Base-by-base conservation (phyloP, 768 basidiomycete genomes). In the Termitomyces sp. region DNA sequence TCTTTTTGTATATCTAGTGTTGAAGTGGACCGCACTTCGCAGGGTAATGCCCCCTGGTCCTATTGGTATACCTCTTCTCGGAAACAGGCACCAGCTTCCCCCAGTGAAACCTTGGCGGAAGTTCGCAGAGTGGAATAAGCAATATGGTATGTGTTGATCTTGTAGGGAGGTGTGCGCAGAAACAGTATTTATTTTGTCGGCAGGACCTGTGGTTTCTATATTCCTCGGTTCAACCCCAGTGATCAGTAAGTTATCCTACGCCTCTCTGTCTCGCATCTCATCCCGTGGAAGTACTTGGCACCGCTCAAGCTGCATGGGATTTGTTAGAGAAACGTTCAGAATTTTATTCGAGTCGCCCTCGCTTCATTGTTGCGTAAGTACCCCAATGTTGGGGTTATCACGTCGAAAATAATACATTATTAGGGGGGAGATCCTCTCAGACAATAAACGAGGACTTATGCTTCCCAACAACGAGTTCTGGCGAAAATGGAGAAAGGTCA, bases 401-500 rank as follows among this genome's bases (percentile, higher is more conserved):
- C 15, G 10, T 17, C 9, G 5, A 45, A 37, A 23, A 26, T 51
- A 12, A 50, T 8, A 37, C 10, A 49, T 28, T 14, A 1, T 1
- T 45, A 77, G 74, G 15, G 77, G 71, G 9, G 78, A 79, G 59
- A 76, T 80, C 45, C 64, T 80, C 11, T 79, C 78, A 1, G 70
- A 75, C 42, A 77, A 77, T 47, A 72, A 66, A 57, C 74, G 78
- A n/a, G 78, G 78, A 0, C 65, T 80, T 8, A 74, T 80, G 75
- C 69, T 77, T 4, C 71, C 73, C 3, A 73, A 76, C 51, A 73
- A 71, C 28, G 73, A 77, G 5, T 55, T 60, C 19, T 80, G 78
- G 79, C 69, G 75, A 14, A 74, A 69, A 64, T 78, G 76, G 75
- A 72, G 78, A n/a, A 77, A 75, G 66, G 78, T 77, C 23, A 12